Conservation (phyloP, 768 basidiomycete species). For the Jaapia argillacea region DNA sequence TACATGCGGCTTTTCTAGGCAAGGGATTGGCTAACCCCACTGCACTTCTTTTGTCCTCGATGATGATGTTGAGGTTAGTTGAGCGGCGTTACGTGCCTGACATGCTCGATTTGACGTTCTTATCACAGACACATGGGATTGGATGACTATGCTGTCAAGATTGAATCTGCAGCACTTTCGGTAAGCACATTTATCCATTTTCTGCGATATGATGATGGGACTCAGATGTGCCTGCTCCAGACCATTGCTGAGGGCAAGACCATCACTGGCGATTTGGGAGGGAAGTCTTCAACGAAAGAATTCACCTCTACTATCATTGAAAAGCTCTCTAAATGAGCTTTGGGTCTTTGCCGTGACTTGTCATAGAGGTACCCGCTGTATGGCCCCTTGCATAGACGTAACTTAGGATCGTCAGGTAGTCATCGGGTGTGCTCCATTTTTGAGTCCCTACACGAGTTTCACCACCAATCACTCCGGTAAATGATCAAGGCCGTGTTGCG, state of each 20-base stretch:
- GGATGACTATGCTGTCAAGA: conserved; percentile 71
- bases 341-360: background rate
- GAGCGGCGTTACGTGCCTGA: conserved; percentile 7
- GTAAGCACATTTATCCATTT: conserved; percentile 37
- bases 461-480: too few relatives aligned
- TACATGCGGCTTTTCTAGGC: conserved; percentile 28
- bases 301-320: conserved; percentile 83
- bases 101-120: conserved; percentile 16
- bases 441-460: too few relatives aligned
- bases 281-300: conserved; percentile 81
- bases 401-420: too few relatives aligned
- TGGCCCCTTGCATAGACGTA: too few relatives aligned
- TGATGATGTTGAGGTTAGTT: conserved; percentile 94
- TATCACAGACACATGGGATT: conserved; percentile 82
- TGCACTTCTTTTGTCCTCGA: conserved; percentile 86
- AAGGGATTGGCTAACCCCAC: conserved; percentile 98
- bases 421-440: too few relatives aligned
- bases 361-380: too few relatives aligned
- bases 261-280: conserved; percentile 94
- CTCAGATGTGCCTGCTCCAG: conserved; percentile 27
- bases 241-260: conserved; percentile 95
- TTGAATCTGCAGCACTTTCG: conserved; percentile 83
- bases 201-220: conserved; percentile 1
- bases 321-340: conserved; percentile 41
- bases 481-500: too few relatives aligned